Base-by-base conservation (phyloP, 2,329 filamentous ascomycete genomes). In the Bipolaris zeicola region DNA sequence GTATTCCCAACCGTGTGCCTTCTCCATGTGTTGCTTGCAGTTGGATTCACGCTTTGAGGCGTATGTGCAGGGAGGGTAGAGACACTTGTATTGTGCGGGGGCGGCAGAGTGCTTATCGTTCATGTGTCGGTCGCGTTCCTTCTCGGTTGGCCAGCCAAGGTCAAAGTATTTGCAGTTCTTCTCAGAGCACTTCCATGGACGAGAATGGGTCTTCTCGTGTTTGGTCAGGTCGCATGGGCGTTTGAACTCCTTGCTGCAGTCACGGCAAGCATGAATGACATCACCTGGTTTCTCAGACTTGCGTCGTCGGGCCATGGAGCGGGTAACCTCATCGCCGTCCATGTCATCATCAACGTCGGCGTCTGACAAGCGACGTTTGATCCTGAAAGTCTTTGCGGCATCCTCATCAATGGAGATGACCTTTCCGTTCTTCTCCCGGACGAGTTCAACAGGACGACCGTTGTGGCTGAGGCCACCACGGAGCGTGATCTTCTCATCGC, bases 21-120 rank as follows among this genome's bases (percentile, higher is more conserved):
- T 97, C 81, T 98, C 94, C 93, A 97, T 97, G 79, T 98, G 93
- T 77, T 97, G 94, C 76, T 97, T 97, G 85, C 92, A 96, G 77
- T 98, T 98, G 61, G 90, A 95, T 80, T 96, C 90, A 57, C 93
- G 89, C 83, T 98, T 98, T 10, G 93, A 96, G 71, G 92, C 90
- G 81, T 98, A 98, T 0, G 90, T 87, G 82, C 95, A 98, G 22
- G 89, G 89, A 67, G 87, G 83, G 78, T 85, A 98, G 45, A 87
- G 79, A 79, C 95, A 99, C 79, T 91, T 87, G 77, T 87, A 96
- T 80, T 96, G 87, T 41, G 87, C 83, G 4, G 95, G 93, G 33
- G 87, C 83, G 50, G 85, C 79, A 16, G 91, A 93, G 80, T 99
- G 95, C 80, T 96, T 96, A 81, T 99, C 95, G 76, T 97, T 97